Evolutionary conservation across 805 yeast genomes (phyloP).

Genomic region (Kazachstania psychrophila): DNA sequence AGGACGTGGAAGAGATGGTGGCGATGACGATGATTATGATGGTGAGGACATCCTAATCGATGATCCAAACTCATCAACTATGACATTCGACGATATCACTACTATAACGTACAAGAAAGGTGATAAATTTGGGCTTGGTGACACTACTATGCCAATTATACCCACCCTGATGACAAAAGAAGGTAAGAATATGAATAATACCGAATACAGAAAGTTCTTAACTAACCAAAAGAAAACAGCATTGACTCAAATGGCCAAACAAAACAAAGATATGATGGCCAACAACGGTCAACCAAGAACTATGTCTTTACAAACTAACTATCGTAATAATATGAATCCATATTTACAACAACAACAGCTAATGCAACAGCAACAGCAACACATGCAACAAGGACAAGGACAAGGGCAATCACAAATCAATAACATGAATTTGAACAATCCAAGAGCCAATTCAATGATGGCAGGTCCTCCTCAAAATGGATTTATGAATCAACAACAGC

Average conservation of each 20-base stretch:
- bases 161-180: constrained; percentile 48
- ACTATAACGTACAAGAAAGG: constrained; percentile 60
- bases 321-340: constrained; percentile 2
- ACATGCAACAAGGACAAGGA: background rate
- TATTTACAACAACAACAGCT: constrained; percentile 2
- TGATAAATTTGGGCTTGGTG: constrained; percentile 39
- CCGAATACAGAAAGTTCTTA: constrained; percentile 61
- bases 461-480: background rate
- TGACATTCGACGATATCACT: constrained; percentile 57
- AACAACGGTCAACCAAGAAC: constrained; percentile 19
- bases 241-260: constrained; percentile 36
- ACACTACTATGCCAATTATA: constrained; percentile 64
- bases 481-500: background rate
- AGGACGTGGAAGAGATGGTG: constrained; percentile 21
- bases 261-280: constrained; percentile 7
- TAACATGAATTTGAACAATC: background rate
- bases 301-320: constrained; percentile 24
- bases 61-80: constrained; percentile 29
- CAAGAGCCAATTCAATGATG: background rate
- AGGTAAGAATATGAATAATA: constrained; percentile 34
- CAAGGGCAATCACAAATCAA: background rate
- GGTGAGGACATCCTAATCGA: constrained; percentile 31
- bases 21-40: constrained; percentile 32
- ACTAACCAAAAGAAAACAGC: constrained; percentile 57
- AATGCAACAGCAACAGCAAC: constrained; percentile 1